Percentiles rank a stretch among this genome's conserved stretches.
These are phyloP conservation scores for Phaseolus coccineus DNA, from an alignment of 331 rosid genomes.

Conservation along the genomic window DNA sequence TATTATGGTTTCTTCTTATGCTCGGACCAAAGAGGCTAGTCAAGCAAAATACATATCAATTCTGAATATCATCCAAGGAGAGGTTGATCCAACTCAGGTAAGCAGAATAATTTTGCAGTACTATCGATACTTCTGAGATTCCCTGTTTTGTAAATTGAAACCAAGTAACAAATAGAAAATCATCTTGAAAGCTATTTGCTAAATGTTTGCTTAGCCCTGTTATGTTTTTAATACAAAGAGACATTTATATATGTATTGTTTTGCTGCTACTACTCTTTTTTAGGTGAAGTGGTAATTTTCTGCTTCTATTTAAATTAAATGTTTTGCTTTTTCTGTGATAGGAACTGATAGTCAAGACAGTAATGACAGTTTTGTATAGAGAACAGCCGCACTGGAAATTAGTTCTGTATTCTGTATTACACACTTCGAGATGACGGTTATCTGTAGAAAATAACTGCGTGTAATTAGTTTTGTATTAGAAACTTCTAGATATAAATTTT, in stretches of 20 bases:
- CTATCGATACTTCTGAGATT: too few relatives aligned
- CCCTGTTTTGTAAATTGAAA: slow-evolving; percentile 3
- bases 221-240: neutral
- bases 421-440: neutral
- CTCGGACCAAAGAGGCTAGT: slow-evolving; percentile 98
- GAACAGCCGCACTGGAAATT: neutral
- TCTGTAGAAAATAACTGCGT: neutral
- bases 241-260: too few relatives aligned
- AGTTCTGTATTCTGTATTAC: neutral
- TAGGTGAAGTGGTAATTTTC: too few relatives aligned
- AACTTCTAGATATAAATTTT: neutral
- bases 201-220: slow-evolving; percentile 5
- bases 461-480: neutral
- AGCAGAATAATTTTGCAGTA: neutral
- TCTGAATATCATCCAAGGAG: slow-evolving; percentile 97
- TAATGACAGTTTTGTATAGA: neutral
- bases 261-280: too few relatives aligned
- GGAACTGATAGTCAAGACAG: neutral
- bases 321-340: too few relatives aligned
- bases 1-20: slow-evolving; percentile 98
- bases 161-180: neutral
- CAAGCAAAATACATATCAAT: slow-evolving; percentile 98
- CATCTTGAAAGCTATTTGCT: slow-evolving; percentile 8
- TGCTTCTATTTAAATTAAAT: too few relatives aligned
- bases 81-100: slow-evolving; percentile 99